Evolutionary conservation across 1,284 basidiomycete species (phyloP).

Genomic region (Cutaneotrichosporon dermatis): DNA sequence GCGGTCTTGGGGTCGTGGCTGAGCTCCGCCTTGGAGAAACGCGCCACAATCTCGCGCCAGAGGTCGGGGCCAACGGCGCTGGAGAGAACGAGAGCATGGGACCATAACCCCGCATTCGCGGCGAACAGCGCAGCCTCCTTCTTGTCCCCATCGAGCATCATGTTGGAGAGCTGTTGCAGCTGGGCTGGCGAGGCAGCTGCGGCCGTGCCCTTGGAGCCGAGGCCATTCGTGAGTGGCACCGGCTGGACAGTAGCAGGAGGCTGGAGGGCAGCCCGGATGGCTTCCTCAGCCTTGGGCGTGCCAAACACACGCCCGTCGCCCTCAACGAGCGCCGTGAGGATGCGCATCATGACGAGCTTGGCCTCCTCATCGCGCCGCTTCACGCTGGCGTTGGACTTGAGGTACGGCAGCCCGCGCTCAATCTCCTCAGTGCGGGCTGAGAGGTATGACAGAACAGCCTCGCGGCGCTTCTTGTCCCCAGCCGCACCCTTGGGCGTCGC

Average conservation of each 20-base stretch:
- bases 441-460: conserved; percentile 71
- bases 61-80: conserved; percentile 88
- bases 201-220: conserved; percentile 19
- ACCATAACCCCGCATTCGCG: conserved; percentile 82
- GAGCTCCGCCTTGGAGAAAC: conserved; percentile 80
- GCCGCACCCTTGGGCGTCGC: conserved; percentile 58
- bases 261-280: conserved; percentile 61
- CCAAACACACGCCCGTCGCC: conserved; percentile 79
- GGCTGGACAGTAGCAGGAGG: conserved; percentile 46
- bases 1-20: conserved; percentile 41
- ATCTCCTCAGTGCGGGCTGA: conserved; percentile 70
- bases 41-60: conserved; percentile 84
- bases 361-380: conserved; percentile 65
- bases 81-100: conserved; percentile 92
- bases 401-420: conserved; percentile 67
- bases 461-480: conserved; percentile 72
- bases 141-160: conserved; percentile 77
- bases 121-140: conserved; percentile 84
- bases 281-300: conserved; percentile 68
- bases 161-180: conserved; percentile 71
- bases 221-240: conserved; percentile 21
- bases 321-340: conserved; percentile 74
- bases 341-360: conserved; percentile 66
- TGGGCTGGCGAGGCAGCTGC: conserved; percentile 47
- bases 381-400: conserved; percentile 51